Evolutionary conservation across 345 rosid species (phyloP).

Genomic region (Eucalyptus polyanthemos): DNA sequence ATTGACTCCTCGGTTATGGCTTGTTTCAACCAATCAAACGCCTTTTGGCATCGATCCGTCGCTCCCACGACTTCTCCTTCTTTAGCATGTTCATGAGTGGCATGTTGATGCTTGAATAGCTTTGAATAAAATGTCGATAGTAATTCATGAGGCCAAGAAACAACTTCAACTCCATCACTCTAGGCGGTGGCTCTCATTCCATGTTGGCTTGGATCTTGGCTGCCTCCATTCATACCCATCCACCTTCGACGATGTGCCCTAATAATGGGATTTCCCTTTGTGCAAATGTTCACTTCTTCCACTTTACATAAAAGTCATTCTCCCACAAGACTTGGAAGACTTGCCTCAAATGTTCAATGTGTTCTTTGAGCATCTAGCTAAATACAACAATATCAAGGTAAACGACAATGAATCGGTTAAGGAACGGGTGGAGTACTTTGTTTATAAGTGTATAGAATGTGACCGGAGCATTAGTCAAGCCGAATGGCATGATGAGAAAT

Average conservation of each 20-base stretch:
- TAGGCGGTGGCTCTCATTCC: fast-evolving
- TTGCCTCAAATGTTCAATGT: not conserved
- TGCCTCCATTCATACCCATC: not conserved
- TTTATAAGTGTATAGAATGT: not conserved
- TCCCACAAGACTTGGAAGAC: not conserved
- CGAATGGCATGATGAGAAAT: not conserved
- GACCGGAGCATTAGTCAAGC: fast-evolving
- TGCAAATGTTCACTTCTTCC: not conserved
- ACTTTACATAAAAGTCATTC: not conserved
- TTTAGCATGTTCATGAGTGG: not conserved
- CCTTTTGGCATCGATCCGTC: not conserved
- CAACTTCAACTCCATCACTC: not conserved
- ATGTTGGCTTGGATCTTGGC: not conserved
- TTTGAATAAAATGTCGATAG: not conserved
- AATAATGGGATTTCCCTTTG: not conserved
- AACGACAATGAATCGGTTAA: not conserved
- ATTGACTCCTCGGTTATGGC: not conserved
- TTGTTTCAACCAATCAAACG: fast-evolving
- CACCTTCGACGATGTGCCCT: not conserved
- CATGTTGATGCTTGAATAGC: not conserved
- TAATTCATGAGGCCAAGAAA: not conserved
- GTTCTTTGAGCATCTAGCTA: not conserved
- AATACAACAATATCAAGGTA: not conserved
- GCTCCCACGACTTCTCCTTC: not conserved
- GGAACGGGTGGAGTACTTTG: not conserved